A percentile compares a stretch with the other conserved stretches of the same genome.
phyloP scores from a whole-genome alignment of 306 rosid genomes.

The Inga laurina region DNA sequence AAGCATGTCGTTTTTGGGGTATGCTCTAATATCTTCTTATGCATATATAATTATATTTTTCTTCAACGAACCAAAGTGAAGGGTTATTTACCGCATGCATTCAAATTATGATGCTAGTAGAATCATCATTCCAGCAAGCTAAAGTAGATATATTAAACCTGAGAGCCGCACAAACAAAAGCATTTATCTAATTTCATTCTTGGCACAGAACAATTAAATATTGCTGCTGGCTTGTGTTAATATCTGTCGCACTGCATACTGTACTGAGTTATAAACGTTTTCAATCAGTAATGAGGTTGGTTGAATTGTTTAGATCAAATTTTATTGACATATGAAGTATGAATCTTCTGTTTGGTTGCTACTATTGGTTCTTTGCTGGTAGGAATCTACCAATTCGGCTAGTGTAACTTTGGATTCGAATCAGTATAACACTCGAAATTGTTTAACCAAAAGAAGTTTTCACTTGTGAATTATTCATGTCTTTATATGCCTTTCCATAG shows the following conservation, averaged over 20 bases:
- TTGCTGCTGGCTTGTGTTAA: neutral
- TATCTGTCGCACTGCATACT: neutral
- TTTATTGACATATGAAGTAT: neutral
- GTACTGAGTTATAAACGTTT: neutral
- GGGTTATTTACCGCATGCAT: neutral
- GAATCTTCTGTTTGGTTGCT: neutral
- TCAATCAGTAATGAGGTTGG: neutral
- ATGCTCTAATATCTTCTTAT: conserved; percentile 34
- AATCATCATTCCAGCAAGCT: neutral
- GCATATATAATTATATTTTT: neutral
- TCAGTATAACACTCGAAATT: neutral
- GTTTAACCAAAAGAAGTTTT: neutral
- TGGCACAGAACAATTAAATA: neutral
- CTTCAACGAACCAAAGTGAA: neutral
- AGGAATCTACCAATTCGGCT: neutral
- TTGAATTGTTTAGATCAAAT: neutral
- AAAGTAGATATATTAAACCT: neutral
- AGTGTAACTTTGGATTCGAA: too few species aligned
- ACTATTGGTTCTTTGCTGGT: neutral
- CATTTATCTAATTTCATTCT: conserved; percentile 8
- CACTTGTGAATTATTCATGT: conserved; percentile 1
- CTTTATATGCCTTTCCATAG: neutral
- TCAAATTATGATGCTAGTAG: conserved; percentile 8
- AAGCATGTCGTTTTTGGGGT: conserved; percentile 99
- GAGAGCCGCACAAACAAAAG: neutral